A percentile compares a stretch with the other conserved stretches of the same genome.
These are phyloP conservation scores for Boletus sensibilis DNA, from an alignment of 768 basidiomycete genomes.

Conservation along the genomic window DNA sequence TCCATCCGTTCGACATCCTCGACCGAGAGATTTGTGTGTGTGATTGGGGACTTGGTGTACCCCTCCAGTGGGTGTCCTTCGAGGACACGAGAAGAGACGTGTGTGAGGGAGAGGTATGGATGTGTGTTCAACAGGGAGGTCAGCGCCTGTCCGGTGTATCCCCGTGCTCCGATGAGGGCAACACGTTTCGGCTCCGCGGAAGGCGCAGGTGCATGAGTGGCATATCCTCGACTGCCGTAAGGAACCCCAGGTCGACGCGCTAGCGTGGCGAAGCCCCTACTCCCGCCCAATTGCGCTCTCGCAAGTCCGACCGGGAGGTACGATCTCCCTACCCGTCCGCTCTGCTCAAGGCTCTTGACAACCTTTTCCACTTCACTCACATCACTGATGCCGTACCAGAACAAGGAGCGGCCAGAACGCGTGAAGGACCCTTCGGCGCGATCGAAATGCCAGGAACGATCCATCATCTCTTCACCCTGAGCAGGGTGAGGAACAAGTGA, in stretches of 20 bases:
- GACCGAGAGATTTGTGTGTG: slow-evolving; percentile 76
- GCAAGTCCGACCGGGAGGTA: slow-evolving; percentile 62
- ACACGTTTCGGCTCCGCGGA: slow-evolving; percentile 79
- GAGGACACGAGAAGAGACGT: slow-evolving; percentile 95
- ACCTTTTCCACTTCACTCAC: slow-evolving; percentile 87
- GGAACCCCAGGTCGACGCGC: slow-evolving; percentile 36
- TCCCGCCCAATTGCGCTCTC: slow-evolving; percentile 21
- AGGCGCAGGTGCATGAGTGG: slow-evolving; percentile 50
- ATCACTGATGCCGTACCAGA: slow-evolving; percentile 97
- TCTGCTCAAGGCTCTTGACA: slow-evolving; percentile 71
- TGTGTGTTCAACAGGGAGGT: slow-evolving; percentile 85
- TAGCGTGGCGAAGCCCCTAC: slow-evolving; percentile 20
- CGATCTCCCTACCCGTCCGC: slow-evolving; percentile 80
- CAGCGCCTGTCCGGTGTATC: slow-evolving; percentile 92
- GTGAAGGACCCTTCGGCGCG: slow-evolving; percentile 97
- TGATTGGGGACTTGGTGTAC: slow-evolving; percentile 74
- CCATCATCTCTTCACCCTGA: slow-evolving; percentile 75
- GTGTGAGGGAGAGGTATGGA: slow-evolving; percentile 85
- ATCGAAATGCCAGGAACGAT: slow-evolving; percentile 98
- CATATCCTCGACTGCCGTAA: slow-evolving; percentile 70
- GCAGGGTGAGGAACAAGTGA: slow-evolving; percentile 3
- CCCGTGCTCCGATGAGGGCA: slow-evolving; percentile 94
- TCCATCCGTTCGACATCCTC: slow-evolving; percentile 88
- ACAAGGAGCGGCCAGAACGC: slow-evolving; percentile 86
- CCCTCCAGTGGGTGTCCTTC: slow-evolving; percentile 76